Conservation (phyloP, 2,329 filamentous ascomycete species). For the Trichoderma guizhouense region DNA sequence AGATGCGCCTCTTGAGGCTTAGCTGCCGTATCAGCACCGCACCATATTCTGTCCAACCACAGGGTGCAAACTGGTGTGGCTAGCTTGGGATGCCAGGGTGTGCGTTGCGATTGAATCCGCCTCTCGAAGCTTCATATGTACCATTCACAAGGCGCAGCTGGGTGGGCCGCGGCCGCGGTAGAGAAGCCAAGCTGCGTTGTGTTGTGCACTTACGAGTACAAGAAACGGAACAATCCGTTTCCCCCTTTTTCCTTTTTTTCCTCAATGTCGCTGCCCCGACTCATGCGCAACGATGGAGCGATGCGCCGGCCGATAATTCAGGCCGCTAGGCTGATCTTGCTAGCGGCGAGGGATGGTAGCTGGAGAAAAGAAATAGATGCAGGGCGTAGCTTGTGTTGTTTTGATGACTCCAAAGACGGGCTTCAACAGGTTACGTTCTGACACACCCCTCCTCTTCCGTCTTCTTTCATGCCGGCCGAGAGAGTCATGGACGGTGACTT, state of each 20-base stretch:
- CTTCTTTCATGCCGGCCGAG: not conserved
- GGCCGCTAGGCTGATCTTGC: not conserved
- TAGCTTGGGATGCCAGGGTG: not conserved
- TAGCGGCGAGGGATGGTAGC: not conserved
- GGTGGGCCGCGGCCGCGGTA: not conserved
- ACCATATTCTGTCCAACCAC: not conserved
- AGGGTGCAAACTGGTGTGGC: not conserved
- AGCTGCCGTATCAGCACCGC: constrained; percentile 1
- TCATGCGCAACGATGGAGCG: not conserved
- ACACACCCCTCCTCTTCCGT: not conserved
- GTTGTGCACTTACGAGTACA: not conserved
- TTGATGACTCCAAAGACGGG: not conserved
- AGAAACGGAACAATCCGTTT: not conserved
- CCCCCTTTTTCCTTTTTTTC: not conserved
- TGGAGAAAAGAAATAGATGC: not conserved
- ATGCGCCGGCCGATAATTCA: constrained; percentile 1
- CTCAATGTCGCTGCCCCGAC: not conserved
- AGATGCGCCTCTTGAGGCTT: not conserved
- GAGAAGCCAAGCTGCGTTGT: not conserved
- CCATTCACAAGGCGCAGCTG: not conserved
- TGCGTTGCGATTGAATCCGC: not conserved
- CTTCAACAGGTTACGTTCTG: not conserved
- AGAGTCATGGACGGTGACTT: not conserved
- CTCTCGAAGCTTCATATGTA: not conserved
- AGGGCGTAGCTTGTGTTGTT: not conserved